phyloP scores from a whole-genome alignment of 106 monocot species.

The Dendrobium huoshanense region DNA sequence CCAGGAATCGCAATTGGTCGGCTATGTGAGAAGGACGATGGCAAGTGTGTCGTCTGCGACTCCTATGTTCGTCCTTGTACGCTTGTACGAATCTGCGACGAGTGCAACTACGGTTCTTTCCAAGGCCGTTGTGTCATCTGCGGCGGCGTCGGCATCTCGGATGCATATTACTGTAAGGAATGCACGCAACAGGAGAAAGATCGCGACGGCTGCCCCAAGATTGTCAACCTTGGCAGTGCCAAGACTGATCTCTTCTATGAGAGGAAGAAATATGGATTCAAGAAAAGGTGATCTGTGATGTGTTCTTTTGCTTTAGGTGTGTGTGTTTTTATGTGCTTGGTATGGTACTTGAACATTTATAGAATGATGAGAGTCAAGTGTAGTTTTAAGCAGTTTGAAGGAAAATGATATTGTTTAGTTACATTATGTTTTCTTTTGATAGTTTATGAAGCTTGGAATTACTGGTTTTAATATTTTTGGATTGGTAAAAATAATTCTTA shows the following conservation, averaged over 20 bases:
- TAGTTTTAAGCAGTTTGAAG: too few relatives aligned
- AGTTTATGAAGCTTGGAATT: too few relatives aligned
- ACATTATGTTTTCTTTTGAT: too few relatives aligned
- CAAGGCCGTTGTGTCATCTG: slow-evolving; percentile 66
- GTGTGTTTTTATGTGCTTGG: background rate
- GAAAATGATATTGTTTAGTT: too few relatives aligned
- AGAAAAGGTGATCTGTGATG: slow-evolving; percentile 39
- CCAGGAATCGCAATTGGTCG: slow-evolving; percentile 70
- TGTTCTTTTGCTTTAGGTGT: background rate
- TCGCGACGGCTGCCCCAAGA: slow-evolving; percentile 63
- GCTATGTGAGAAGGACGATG: slow-evolving; percentile 61
- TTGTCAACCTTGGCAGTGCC: slow-evolving; percentile 64
- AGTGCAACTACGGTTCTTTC: slow-evolving; percentile 75
- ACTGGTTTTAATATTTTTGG: too few relatives aligned
- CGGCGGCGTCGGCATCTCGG: slow-evolving; percentile 64
- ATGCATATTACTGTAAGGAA: slow-evolving; percentile 69
- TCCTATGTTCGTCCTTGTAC: slow-evolving; percentile 71
- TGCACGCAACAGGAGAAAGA: slow-evolving; percentile 66
- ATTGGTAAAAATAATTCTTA: too few relatives aligned
- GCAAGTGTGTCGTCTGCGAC: slow-evolving; percentile 70
- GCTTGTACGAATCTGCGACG: slow-evolving; percentile 61
- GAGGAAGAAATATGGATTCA: slow-evolving; percentile 65
- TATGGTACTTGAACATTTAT: too few relatives aligned
- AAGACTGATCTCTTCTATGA: slow-evolving; percentile 72
- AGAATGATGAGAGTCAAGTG: too few relatives aligned